Evolutionary conservation across 148 eudicot genomes (phyloP).

Genomic region (Fagopyrum tataricum): DNA sequence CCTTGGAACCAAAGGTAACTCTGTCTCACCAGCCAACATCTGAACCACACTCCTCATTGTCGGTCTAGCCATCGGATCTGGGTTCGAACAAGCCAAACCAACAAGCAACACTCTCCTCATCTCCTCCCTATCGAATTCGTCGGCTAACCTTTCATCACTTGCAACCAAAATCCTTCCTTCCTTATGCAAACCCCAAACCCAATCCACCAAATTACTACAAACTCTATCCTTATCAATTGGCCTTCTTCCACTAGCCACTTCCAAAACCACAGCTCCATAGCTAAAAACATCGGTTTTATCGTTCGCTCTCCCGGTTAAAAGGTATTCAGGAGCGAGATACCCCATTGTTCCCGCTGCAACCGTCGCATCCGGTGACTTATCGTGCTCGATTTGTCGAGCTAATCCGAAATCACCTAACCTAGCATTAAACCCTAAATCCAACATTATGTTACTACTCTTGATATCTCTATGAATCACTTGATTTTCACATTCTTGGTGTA

Average conservation of each 20-base stretch:
- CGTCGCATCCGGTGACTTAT: conserved; percentile 66
- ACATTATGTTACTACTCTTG: conserved; percentile 74
- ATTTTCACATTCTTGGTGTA: conserved; percentile 84
- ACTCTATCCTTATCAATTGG: conserved; percentile 53
- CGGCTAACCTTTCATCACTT: conserved; percentile 38
- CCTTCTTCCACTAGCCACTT: conserved; percentile 69
- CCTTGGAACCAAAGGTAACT: conserved; percentile 61
- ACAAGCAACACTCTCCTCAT: conserved; percentile 58
- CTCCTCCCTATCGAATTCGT: conserved; percentile 49
- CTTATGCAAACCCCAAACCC: conserved; percentile 70
- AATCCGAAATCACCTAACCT: conserved; percentile 70
- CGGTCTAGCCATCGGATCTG: conserved; percentile 58
- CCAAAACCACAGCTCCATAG: conserved; percentile 70
- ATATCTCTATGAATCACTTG: conserved; percentile 70
- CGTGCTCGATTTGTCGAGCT: conserved; percentile 64
- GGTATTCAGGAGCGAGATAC: conserved; percentile 72
- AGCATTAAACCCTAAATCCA: conserved; percentile 63
- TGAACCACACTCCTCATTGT: conserved; percentile 60
- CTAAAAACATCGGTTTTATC: conserved; percentile 71
- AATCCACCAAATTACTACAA: conserved; percentile 55
- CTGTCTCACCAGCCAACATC: conserved; percentile 64
- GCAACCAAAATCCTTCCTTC: conserved; percentile 50
- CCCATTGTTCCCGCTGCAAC: conserved; percentile 90
- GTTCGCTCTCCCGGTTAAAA: conserved; percentile 58
- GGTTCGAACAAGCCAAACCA: conserved; percentile 70